Conservation (phyloP, 208 protist genomes). For the Naegleria fowleri region DNA sequence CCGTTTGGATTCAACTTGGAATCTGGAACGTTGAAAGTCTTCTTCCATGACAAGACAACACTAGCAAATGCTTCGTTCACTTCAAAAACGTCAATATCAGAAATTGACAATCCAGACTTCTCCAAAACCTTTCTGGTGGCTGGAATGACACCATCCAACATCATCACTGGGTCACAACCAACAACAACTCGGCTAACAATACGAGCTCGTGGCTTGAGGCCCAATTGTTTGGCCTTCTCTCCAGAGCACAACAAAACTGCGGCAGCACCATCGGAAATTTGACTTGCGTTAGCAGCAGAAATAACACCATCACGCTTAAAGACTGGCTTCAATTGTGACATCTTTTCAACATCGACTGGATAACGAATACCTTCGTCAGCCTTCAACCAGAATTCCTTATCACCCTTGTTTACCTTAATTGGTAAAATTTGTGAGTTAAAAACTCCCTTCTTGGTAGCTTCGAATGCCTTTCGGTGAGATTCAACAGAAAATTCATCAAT, state of each 20-base stretch:
- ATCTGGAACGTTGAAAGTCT: conserved; percentile 34
- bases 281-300: not conserved
- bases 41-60: conserved; percentile 37
- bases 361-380: conserved; percentile 16
- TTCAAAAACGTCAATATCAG: conserved; percentile 51
- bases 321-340: not conserved
- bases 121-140: conserved; percentile 35
- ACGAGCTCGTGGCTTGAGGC: conserved; percentile 46
- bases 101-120: conserved; percentile 39
- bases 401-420: conserved; percentile 37
- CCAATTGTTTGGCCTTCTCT: conserved; percentile 41
- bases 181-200: conserved; percentile 34
- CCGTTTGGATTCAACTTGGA: conserved; percentile 50
- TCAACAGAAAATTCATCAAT: conserved; percentile 47
- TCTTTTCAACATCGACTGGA: not conserved
- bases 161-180: conserved; percentile 48
- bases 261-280: conserved; percentile 25
- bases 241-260: conserved; percentile 24
- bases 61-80: conserved; percentile 58
- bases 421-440: conserved; percentile 52
- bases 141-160: conserved; percentile 42
- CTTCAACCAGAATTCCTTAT: not conserved
- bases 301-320: not conserved
- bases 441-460: conserved; percentile 38
- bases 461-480: conserved; percentile 41